Evolutionary conservation across 768 basidiomycete genomes (phyloP).

Genomic region (Rhodotorula sphaerocarpa): DNA sequence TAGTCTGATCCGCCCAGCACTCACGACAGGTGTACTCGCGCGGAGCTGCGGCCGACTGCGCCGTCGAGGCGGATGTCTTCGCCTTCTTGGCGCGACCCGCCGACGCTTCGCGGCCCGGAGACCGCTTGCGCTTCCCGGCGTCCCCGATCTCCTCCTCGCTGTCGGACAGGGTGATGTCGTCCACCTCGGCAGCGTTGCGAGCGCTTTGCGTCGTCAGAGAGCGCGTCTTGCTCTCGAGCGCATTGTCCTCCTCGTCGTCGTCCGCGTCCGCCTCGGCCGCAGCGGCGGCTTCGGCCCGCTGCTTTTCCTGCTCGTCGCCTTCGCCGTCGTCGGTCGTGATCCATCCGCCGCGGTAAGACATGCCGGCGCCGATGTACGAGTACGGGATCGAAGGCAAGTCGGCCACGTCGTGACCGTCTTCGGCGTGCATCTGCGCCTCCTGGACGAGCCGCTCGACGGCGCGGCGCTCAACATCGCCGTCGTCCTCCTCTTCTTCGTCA

Average conservation of each 20-base stretch:
- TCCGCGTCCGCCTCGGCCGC: background rate
- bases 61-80: background rate
- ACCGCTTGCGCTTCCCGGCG: too few species aligned
- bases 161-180: too few species aligned
- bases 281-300: background rate
- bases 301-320: background rate
- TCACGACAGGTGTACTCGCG: conserved; percentile 3
- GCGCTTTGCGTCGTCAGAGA: background rate
- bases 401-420: background rate
- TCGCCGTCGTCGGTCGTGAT: conserved; percentile 5
- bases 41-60: too few species aligned
- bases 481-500: conserved; percentile 1
- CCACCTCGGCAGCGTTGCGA: too few species aligned
- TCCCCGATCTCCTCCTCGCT: too few species aligned
- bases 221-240: background rate
- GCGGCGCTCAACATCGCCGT: conserved; percentile 3
- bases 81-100: background rate
- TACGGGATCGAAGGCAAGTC: conserved; percentile 1
- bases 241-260: background rate
- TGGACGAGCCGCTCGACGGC: conserved; percentile 11
- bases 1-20: background rate
- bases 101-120: too few species aligned
- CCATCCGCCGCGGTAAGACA: background rate
- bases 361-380: background rate
- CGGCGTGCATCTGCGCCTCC: background rate